Percentiles rank a stretch among this genome's conserved stretches.
phyloP scores from a whole-genome alignment of 805 yeast species.

The Lipomyces sp. region DNA sequence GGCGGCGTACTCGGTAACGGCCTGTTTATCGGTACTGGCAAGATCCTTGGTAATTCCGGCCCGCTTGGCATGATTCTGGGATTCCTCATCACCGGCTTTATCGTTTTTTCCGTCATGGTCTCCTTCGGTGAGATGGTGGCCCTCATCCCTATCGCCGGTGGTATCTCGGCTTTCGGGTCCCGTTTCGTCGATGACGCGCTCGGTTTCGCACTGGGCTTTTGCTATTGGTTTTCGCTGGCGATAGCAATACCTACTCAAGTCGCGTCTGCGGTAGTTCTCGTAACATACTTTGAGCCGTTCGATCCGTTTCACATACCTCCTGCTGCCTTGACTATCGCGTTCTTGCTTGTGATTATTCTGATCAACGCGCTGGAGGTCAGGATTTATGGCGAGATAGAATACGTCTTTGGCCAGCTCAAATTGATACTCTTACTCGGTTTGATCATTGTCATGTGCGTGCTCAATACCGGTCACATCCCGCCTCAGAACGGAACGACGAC shows the following conservation, averaged over 20 bases:
- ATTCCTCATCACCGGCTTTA: slow-evolving; percentile 42
- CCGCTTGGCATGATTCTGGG: slow-evolving; percentile 50
- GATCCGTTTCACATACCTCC: slow-evolving; percentile 57
- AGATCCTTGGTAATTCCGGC: slow-evolving; percentile 55
- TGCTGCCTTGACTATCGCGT: slow-evolving; percentile 71
- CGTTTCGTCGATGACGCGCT: slow-evolving; percentile 57
- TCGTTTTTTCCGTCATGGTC: slow-evolving; percentile 40
- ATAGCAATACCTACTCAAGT: slow-evolving; percentile 79
- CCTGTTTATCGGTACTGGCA: slow-evolving; percentile 70
- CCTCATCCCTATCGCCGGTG: slow-evolving; percentile 57
- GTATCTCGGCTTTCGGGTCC: slow-evolving; percentile 56
- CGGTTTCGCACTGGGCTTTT: slow-evolving; percentile 61
- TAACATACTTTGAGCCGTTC: slow-evolving; percentile 66
- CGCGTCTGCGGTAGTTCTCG: slow-evolving; percentile 77
- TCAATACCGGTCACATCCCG: slow-evolving; percentile 50
- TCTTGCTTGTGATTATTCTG: slow-evolving; percentile 51
- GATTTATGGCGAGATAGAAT: slow-evolving; percentile 72
- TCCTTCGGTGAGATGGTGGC: slow-evolving; percentile 39
- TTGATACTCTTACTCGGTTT: slow-evolving; percentile 63
- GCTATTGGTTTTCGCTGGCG: slow-evolving; percentile 74
- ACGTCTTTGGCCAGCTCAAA: slow-evolving; percentile 61
- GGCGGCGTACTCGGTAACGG: slow-evolving; percentile 82
- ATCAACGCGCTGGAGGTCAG: slow-evolving; percentile 61
- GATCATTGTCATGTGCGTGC: slow-evolving; percentile 61
- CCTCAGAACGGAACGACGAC: slow-evolving; percentile 24